A percentile compares a stretch with the other conserved stretches of the same genome.
Conservation (phyloP, 768 basidiomycete species). For the Panellus pusillus region DNA sequence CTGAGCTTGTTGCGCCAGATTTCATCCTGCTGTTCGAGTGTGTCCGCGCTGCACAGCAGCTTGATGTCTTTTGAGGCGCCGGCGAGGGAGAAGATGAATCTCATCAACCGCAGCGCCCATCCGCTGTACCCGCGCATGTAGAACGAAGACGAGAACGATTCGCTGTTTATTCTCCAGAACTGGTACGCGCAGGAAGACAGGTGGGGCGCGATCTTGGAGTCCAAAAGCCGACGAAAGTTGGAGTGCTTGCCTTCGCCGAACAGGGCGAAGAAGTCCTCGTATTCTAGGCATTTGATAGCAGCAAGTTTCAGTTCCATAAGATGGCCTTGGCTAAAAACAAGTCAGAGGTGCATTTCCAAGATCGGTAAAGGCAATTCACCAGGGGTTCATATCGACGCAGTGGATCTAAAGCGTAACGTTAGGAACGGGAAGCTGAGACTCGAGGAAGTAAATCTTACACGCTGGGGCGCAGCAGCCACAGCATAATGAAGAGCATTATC, state of each 20-base stretch:
- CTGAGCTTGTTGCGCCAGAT: slow-evolving; percentile 64
- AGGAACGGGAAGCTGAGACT: neutral
- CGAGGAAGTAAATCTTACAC: slow-evolving; percentile 32
- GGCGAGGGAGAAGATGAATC: slow-evolving; percentile 56
- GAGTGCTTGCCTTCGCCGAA: slow-evolving; percentile 67
- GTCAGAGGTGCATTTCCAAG: neutral
- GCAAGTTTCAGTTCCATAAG: slow-evolving; percentile 80
- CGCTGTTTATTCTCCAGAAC: slow-evolving; percentile 69
- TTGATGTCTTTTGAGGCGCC: slow-evolving; percentile 59
- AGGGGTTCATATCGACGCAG: slow-evolving; percentile 63
- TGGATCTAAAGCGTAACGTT: slow-evolving; percentile 44
- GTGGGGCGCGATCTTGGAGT: slow-evolving; percentile 60
- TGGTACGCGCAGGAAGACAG: slow-evolving; percentile 74
- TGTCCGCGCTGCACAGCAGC: slow-evolving; percentile 53
- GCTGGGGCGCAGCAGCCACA: slow-evolving; percentile 57
- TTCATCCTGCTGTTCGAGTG: slow-evolving; percentile 53
- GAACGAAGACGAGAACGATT: slow-evolving; percentile 54
- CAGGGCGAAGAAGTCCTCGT: slow-evolving; percentile 62
- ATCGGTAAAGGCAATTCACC: neutral
- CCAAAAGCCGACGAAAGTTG: slow-evolving; percentile 60
- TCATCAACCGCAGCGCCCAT: slow-evolving; percentile 63
- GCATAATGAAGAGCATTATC: slow-evolving; percentile 83
- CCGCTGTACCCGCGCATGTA: slow-evolving; percentile 70
- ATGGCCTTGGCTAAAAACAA: slow-evolving; percentile 59
- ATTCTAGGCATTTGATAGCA: slow-evolving; percentile 52